phyloP scores from a whole-genome alignment of 805 yeast species.

The Kuraishia borneana region DNA sequence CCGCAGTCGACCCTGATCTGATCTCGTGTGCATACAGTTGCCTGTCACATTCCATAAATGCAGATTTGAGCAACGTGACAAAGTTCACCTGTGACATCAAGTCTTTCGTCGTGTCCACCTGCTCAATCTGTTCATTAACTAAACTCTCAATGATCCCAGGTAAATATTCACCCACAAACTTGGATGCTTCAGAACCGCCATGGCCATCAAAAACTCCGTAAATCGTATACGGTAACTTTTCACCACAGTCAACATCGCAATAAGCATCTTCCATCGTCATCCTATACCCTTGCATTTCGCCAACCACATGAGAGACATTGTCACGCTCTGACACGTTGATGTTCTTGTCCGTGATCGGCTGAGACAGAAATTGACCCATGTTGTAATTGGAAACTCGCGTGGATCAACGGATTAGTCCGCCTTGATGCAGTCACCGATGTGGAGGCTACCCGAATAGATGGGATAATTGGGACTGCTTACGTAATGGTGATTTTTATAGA shows the following conservation, averaged over 20 bases:
- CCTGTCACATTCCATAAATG: conserved; percentile 33
- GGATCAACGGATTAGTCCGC: too few relatives aligned
- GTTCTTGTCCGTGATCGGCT: conserved; percentile 60
- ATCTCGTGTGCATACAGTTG: conserved; percentile 27
- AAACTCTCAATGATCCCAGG: conserved; percentile 22
- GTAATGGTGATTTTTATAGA: too few relatives aligned
- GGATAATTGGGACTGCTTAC: too few relatives aligned
- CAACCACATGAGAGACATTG: conserved; percentile 47
- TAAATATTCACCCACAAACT: conserved; percentile 33
- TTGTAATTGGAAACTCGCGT: too few relatives aligned
- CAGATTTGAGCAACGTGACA: conserved; percentile 23
- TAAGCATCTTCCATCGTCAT: conserved; percentile 71
- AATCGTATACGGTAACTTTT: conserved; percentile 19
- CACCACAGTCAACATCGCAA: conserved; percentile 34
- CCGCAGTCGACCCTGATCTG: conserved; percentile 43
- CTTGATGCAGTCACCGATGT: too few relatives aligned
- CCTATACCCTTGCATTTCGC: conserved; percentile 73
- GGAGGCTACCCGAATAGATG: too few relatives aligned
- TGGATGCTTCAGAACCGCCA: conserved; percentile 60
- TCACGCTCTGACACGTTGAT: conserved; percentile 29
- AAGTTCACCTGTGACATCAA: conserved; percentile 13
- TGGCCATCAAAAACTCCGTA: conserved; percentile 80
- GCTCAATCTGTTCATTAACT: conserved; percentile 8
- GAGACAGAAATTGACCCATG: conserved; percentile 74
- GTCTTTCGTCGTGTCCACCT: conserved; percentile 7